Base-by-base conservation (phyloP, 495 filamentous ascomycete genomes). In the Penicillium pancosmium region DNA sequence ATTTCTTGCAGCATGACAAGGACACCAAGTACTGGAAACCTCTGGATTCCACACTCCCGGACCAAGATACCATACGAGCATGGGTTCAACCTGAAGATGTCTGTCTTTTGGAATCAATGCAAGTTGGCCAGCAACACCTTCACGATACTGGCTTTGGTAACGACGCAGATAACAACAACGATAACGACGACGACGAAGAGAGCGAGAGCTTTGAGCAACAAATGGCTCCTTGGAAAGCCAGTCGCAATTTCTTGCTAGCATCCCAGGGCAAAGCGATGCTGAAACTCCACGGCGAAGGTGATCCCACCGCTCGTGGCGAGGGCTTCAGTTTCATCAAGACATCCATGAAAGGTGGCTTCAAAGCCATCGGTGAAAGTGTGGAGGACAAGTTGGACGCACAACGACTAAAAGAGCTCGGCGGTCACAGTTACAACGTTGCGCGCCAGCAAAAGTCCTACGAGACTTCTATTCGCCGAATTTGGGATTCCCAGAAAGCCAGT, bases 341-440 rank as follows among this genome's bases (percentile, higher is more conserved):
- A 0, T 95, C 91, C 12, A 99, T 99, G 94, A 99, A 99, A 72
- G 94, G 94, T 48, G 94, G 94, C 3, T 99, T 94, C 75, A 91
- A 95, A 64, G 89, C 92, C 33, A 81, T 91, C 56, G 90, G 93
- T 10, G 91, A 97, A 65, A 93, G 91, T 63, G 89, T 91, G 3
- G 83, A 89, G 40, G 91, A 95, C 50, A 95, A 91, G 57, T 84
- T 96, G 40, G 89, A 91, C 54, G 86, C 86, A n/a, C 83, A 89
- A 60, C 84, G 90, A 62, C 81, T 88, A 55, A 95, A 96, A 66
- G 92, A 94, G 25, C 90, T 93, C 59, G 91, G 92, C 35, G 93
- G 94, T 2, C 94, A 99, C 71, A 90, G 87, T 68, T 99, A 99
- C 77, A 99, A 99, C 63, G 94, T 99, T 55, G 91, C 91, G 57